Evolutionary conservation across 2,329 filamentous ascomycete species (phyloP).

Genomic region (Diaporthe batatas): DNA sequence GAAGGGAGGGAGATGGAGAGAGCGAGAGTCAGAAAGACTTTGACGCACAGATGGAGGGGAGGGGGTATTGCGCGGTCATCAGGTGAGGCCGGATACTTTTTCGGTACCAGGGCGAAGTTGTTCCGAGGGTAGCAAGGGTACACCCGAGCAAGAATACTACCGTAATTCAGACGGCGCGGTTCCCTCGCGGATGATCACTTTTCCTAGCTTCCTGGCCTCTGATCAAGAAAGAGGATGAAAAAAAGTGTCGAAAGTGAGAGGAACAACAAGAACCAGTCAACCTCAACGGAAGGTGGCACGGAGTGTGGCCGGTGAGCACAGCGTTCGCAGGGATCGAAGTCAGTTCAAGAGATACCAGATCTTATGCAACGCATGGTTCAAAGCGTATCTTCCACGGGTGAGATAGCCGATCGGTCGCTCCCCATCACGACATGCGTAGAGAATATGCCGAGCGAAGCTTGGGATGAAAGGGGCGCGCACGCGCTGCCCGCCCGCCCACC

Average conservation of each 20-base stretch:
- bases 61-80: slow-evolving; percentile 28
- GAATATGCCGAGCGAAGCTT: slow-evolving; percentile 29
- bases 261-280: not conserved
- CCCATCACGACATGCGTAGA: slow-evolving; percentile 2
- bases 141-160: slow-evolving; percentile 29
- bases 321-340: not conserved
- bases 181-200: slow-evolving; percentile 1
- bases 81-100: slow-evolving; percentile 31
- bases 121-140: slow-evolving; percentile 29
- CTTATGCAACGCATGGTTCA: slow-evolving; percentile 14
- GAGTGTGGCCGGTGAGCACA: not conserved
- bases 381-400: slow-evolving; percentile 32
- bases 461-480: slow-evolving; percentile 18
- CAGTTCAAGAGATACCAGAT: slow-evolving; percentile 23
- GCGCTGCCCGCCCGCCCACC: not conserved
- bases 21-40: not conserved
- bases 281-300: not conserved
- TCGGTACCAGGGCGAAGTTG: slow-evolving; percentile 26
- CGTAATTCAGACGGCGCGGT: slow-evolving; percentile 11
- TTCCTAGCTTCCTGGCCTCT: not conserved
- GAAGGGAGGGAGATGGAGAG: not conserved
- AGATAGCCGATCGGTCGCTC: slow-evolving; percentile 25
- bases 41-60: slow-evolving; percentile 25
- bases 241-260: not conserved
- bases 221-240: too few relatives aligned